Percentiles rank a stretch among this genome's conserved stretches.
phyloP scores from a whole-genome alignment of 208 protist species.

The Crithidia acanthocephali region DNA sequence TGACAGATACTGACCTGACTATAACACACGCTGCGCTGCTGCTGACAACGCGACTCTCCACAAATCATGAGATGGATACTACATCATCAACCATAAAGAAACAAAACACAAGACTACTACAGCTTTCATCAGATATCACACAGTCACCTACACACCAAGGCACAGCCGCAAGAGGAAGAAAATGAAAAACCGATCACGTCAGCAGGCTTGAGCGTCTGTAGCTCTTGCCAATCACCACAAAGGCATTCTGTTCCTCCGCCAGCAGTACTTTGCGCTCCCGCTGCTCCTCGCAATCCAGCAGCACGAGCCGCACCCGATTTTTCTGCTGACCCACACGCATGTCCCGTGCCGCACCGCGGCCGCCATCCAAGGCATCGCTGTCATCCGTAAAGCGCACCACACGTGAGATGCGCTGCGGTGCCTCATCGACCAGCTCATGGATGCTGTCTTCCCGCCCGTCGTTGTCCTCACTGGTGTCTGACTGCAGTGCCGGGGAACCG shows the following conservation, averaged over 20 bases:
- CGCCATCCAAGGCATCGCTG: constrained; percentile 22
- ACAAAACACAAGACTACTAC: too few relatives aligned
- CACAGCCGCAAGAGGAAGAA: too few relatives aligned
- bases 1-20: too few relatives aligned
- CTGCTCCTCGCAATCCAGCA: constrained; percentile 33
- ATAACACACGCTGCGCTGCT: too few relatives aligned
- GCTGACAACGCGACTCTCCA: not conserved
- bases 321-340: constrained; percentile 12
- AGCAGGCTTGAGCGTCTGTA: constrained; percentile 5
- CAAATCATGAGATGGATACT: not conserved
- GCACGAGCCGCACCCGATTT: constrained; percentile 13
- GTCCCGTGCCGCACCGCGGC: constrained; percentile 16
- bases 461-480: not conserved
- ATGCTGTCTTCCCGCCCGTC: constrained; percentile 6
- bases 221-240: constrained; percentile 12
- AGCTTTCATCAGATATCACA: too few relatives aligned
- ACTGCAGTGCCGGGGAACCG: not conserved
- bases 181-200: not conserved
- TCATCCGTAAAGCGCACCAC: constrained; percentile 25
- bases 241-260: constrained; percentile 16
- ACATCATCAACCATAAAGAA: too few relatives aligned
- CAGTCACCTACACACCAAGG: too few relatives aligned
- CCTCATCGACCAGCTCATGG: constrained; percentile 1
- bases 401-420: not conserved
- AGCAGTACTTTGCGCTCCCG: constrained; percentile 10